phyloP scores from a whole-genome alignment of 73 alveolate genomes.

The Paramecium bursaria region DNA sequence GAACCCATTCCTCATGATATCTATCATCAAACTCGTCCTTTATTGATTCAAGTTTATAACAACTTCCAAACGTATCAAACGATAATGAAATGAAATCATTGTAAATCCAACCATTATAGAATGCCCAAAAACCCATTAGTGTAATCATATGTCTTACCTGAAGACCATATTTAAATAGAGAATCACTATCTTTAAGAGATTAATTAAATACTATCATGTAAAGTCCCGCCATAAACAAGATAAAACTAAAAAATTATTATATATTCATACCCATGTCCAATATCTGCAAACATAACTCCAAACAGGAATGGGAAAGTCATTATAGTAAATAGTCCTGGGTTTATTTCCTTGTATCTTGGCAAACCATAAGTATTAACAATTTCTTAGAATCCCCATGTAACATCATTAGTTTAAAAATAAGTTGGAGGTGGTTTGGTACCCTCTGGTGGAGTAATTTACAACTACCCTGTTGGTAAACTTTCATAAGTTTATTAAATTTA shows the following conservation, averaged over 20 bases:
- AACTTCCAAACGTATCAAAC: conserved; percentile 81
- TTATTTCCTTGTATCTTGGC: conserved; percentile 97
- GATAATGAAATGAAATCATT: conserved; percentile 97
- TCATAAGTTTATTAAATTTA: conserved; percentile 61
- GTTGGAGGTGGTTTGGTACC: conserved; percentile 87
- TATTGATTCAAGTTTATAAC: conserved; percentile 77
- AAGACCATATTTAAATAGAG: conserved; percentile 74
- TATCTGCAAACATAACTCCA: conserved; percentile 99
- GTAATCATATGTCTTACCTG: conserved; percentile 85
- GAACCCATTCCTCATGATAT: conserved; percentile 64
- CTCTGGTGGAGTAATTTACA: conserved; percentile 75
- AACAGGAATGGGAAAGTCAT: conserved; percentile 98
- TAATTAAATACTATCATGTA: conserved; percentile 17
- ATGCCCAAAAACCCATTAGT: conserved; percentile 97
- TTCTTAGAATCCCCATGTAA: conserved; percentile 93
- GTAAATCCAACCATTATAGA: conserved; percentile 94
- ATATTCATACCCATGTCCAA: conserved; percentile 96
- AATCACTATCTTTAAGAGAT: conserved; percentile 65
- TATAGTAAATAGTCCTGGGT: conserved; percentile 94
- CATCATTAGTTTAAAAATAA: conserved; percentile 90
- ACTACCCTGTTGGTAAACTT: conserved; percentile 77
- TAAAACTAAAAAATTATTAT: conserved; percentile 77
- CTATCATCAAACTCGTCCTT: not conserved
- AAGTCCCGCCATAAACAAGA: conserved; percentile 76
- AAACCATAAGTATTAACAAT: conserved; percentile 97